These are phyloP conservation scores for Allium fistulosum DNA, from an alignment of 106 monocot genomes.

Conservation along the genomic window DNA sequence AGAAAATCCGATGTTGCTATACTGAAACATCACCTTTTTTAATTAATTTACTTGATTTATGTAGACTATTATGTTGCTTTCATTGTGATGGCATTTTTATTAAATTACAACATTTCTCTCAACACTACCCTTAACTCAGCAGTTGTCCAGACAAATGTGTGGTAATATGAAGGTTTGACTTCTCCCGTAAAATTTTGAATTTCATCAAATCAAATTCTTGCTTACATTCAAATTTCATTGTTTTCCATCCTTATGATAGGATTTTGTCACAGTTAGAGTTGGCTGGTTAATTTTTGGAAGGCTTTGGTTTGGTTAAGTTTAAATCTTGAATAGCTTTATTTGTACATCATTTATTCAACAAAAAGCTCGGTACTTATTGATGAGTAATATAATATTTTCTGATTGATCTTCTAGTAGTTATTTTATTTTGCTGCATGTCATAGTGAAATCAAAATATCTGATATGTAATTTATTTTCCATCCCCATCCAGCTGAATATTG, in stretches of 20 bases:
- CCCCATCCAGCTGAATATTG: conserved; percentile 58
- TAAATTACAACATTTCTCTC: conserved; percentile 85
- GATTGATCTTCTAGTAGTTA: no score
- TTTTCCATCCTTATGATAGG: conserved; percentile 26
- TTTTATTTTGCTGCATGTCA: no score
- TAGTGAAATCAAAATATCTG: no score
- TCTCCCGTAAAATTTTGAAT: no score
- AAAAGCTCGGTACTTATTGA: no score
- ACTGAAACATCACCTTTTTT: no score
- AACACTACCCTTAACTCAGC: conserved; percentile 91
- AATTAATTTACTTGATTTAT: background rate
- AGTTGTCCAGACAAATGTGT: conserved; percentile 83
- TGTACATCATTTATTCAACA: no score
- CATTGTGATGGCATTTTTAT: conserved; percentile 81
- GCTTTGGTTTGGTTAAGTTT: conserved; percentile 72
- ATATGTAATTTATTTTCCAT: background rate
- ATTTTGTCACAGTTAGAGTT: conserved; percentile 74
- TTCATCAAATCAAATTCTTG: background rate
- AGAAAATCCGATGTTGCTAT: no score
- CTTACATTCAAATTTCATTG: background rate
- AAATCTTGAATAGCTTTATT: background rate
- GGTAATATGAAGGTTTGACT: conserved; percentile 78
- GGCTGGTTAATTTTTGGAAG: conserved; percentile 94
- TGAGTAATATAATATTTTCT: no score
- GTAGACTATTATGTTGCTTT: conserved; percentile 79